phyloP scores from a whole-genome alignment of 2,329 filamentous ascomycete genomes.

The Cladosporium sp. region DNA sequence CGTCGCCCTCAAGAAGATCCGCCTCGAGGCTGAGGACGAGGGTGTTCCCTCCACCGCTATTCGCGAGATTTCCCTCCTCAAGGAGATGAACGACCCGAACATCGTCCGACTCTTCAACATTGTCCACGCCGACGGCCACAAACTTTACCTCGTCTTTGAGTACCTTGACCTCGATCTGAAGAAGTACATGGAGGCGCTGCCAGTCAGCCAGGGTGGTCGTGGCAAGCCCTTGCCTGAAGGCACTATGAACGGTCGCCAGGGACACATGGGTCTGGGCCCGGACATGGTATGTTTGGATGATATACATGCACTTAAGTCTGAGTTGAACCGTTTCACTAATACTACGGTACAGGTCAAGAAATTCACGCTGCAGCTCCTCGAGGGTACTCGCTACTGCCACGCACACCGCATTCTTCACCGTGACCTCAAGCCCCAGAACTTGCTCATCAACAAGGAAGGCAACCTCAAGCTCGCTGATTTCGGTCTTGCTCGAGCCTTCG shows the following conservation, averaged over 20 bases:
- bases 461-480: constrained; percentile 91
- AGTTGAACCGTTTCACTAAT: too few relatives aligned
- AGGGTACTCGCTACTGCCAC: constrained; percentile 84
- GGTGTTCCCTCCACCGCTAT: constrained; percentile 90
- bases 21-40: constrained; percentile 90
- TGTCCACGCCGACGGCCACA: constrained; percentile 89
- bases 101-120: constrained; percentile 87
- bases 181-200: constrained; percentile 92
- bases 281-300: constrained; percentile 49
- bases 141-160: constrained; percentile 89
- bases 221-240: constrained; percentile 82
- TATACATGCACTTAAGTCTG: background rate
- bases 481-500: constrained; percentile 82
- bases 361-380: constrained; percentile 84
- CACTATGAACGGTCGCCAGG: constrained; percentile 51
- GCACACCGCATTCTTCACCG: constrained; percentile 81
- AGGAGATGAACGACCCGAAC: constrained; percentile 90
- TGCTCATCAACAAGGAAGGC: constrained; percentile 78
- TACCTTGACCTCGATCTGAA: constrained; percentile 89
- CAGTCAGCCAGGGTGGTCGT: constrained; percentile 75
- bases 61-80: constrained; percentile 87
- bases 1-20: constrained; percentile 91
- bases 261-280: constrained; percentile 67
- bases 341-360: constrained; percentile 59
- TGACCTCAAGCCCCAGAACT: constrained; percentile 85